Evolutionary conservation across 1,284 basidiomycete species (phyloP), one percentile per base, ranked within the genome.

Genomic region (Somion occarium): DNA sequence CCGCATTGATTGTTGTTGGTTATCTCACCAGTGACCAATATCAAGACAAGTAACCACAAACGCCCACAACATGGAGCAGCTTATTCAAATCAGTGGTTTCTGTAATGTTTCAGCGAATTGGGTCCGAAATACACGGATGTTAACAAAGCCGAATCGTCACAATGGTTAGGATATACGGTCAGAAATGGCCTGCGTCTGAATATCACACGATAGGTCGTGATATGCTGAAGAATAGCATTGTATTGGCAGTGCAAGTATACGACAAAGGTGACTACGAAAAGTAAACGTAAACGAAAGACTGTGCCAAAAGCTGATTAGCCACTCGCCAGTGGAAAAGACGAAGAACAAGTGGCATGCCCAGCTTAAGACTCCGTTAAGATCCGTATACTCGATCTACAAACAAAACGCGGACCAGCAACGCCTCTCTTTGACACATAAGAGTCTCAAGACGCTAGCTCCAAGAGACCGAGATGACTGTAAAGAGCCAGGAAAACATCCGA

Each of bases 241-340:
- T 7, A 34, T 34, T 34, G 9, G 39, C 39, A 41, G 39, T 22
- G 19, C 34, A 34, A 34, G 15, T 34, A 34, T 34, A 34, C 15
- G 15, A 34, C 7, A 34, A 7, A 34, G n/a, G n/a, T n/a, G n/a
- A n/a, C n/a, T 34, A 34, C 30, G 15, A 15, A 34, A 15, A 43
- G 24, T 7, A 18, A 23, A 43, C 42, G 19, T 5, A 5, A 43
- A 15, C 39, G 42, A 15, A 23, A 46, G 59, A 55, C 61, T 85
- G 78, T 84, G 68, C 65, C 79, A 75, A 71, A 70, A 76, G 70
- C 83, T 84, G 83, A 85, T 85, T 86, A 78, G 74, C 81, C 83
- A 73, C 72, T 63, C 67, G 62, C 75, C 79, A 69, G 67, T 78
- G 56, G 63, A 63, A 58, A 62, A 62, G 48, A 47, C 50, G 58